Evolutionary conservation across 2,329 filamentous ascomycete genomes (phyloP), one percentile per base, ranked within the genome.

Genomic region (Laburnicola sp.): DNA sequence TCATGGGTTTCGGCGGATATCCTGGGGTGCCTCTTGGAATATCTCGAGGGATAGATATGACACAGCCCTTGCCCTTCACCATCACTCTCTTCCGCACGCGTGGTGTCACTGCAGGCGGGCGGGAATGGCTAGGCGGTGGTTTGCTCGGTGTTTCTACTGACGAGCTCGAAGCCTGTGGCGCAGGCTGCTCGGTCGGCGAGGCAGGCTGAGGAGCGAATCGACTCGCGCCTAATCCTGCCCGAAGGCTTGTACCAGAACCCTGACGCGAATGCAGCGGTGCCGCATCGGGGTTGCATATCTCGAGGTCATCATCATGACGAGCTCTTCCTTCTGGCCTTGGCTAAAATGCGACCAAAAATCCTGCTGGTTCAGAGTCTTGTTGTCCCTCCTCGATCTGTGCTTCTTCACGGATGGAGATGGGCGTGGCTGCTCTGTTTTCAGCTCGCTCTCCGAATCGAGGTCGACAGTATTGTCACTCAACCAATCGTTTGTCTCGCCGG

Each of bases 401-500:
- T 70, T 66, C 58, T 60, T 68, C 25, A 37, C 52, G 30, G 60
- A 55, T 44, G 64, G 44, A 25, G 53, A 43, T 10, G 52, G 37
- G 44, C 51, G 6, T 37, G 37, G 23, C 38, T 25, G n/a, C n/a
- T 43, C 44, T 34, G 43, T 21, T 52, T 41, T 51, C 45, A 50
- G 56, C 51, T 48, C 60, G 51, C 48, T 57, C 34, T 53, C 66
- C 38, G 67, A 56, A 30, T 90, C 88, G 70, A 87, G 91, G 64
- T 83, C 83, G 67, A 83, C 83, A 23, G 83, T 82, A 28, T 58
- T 56, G 81, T 95, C 90, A 70, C 89, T 95, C 60, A 91, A 80
- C 91, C 91, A 96, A 73, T 91, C 87, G 54, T 84, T 85, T 59
- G 84, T 83, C 69, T 94, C 89, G 28, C 82, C 83, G 60, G 85